Base-by-base conservation (phyloP, 345 rosid species). In the Corchorus olitorius region DNA sequence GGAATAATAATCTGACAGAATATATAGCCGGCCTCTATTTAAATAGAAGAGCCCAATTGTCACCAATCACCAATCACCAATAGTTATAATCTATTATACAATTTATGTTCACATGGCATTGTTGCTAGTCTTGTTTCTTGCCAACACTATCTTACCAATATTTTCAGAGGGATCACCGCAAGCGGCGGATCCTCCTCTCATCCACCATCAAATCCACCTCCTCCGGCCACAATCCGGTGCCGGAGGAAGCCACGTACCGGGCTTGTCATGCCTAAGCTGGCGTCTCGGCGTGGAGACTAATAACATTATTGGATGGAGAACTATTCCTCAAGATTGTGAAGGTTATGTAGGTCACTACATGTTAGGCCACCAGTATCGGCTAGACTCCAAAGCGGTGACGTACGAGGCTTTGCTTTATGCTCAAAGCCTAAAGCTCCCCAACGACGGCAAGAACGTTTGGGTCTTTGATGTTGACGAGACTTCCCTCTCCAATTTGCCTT, bases 401-500 rank as follows among this genome's bases (percentile, higher is more conserved):
- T 33, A n/a, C 11, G 69, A 46, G 56, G 87, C 91, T 15, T 49
- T 49, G 19, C 3, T 9, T 0, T 78, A 79, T 27, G 89, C 83
- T 16, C 55, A 79, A 66, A 67, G 75, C 60, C 64, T 82, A 8
- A 19, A 73, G 3, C 59, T 84, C n/a, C 54, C 7, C 16, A 72
- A 66, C 8, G 90, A 92, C 15, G 89, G 93, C 61, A 77, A 81
- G 35, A 88, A 90, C 52, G 69, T 75, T 6, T 92, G 93, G 91
- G 20, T 90, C 35, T 90, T 92, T 75, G 94, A 92, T 58, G 2
- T 89, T 12, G 97, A 88, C 45, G 94, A 92, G 27, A 92, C 94
- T 2, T 17, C 87, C 5, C 89, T 92, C 75, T 86, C 94, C 3
- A 92, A 87, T 77, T 73, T 86, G 16, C 91, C 92, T 50, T 88